Evolutionary conservation across 2,329 filamentous ascomycete genomes (phyloP).

Genomic region (Samsoniella hepiali): DNA sequence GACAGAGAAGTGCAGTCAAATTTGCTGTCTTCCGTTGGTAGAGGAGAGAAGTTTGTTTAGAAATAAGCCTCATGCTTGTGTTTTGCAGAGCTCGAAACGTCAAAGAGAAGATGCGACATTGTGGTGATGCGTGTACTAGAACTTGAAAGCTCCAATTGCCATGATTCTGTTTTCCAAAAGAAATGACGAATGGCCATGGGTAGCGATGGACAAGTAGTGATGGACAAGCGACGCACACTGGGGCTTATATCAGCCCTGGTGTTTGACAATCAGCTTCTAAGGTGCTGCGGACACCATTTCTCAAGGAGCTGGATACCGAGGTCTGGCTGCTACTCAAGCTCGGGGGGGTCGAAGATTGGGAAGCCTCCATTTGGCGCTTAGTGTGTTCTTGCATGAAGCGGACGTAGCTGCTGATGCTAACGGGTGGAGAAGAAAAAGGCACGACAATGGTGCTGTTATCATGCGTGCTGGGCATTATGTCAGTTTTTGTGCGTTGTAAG

Average conservation of each 20-base stretch:
- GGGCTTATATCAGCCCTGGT: background rate
- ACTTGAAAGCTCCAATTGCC: too few relatives aligned
- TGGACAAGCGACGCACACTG: background rate
- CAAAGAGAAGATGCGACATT: too few relatives aligned
- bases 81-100: too few relatives aligned
- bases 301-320: slow-evolving; percentile 23
- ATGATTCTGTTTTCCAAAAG: too few relatives aligned
- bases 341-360: slow-evolving; percentile 31
- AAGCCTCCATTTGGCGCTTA: slow-evolving; percentile 61
- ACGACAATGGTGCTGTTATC: slow-evolving; percentile 35
- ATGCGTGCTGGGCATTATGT: slow-evolving; percentile 39
- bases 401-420: slow-evolving; percentile 54
- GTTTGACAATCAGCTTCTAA: too few relatives aligned
- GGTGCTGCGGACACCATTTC: slow-evolving; percentile 29
- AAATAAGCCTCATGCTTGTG: too few relatives aligned
- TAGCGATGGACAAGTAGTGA: too few relatives aligned
- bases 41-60: too few relatives aligned
- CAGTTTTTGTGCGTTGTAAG: slow-evolving; percentile 6
- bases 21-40: too few relatives aligned
- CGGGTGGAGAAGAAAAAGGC: slow-evolving; percentile 38
- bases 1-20: too few relatives aligned
- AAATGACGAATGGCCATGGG: too few relatives aligned
- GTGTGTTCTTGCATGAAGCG: slow-evolving; percentile 63
- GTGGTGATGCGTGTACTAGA: too few relatives aligned
- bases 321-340: slow-evolving; percentile 22